Percentiles rank a stretch among this genome's conserved stretches.
Evolutionary conservation across 345 rosid species (phyloP).

Genomic region (Noccaea bulbosa): DNA sequence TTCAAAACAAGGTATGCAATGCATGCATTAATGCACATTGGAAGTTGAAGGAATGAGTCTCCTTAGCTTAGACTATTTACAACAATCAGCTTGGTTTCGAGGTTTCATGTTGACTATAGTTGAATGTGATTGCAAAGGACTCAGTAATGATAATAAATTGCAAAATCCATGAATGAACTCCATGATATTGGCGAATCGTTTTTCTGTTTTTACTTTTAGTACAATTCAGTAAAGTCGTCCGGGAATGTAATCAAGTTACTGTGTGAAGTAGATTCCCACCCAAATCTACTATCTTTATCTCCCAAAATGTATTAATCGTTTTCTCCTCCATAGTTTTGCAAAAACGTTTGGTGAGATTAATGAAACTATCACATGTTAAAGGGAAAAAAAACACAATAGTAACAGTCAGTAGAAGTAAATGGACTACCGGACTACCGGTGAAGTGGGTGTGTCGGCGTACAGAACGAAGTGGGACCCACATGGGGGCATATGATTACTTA

Average conservation of each 20-base stretch:
- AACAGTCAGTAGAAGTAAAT: conserved; percentile 15
- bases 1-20: background rate
- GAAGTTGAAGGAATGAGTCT: background rate
- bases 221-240: too few relatives aligned
- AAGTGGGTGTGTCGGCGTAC: conserved; percentile 47
- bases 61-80: too few relatives aligned
- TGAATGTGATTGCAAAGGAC: background rate
- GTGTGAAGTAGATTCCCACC: background rate
- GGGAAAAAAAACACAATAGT: background rate
- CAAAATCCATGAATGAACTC: background rate
- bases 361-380: background rate
- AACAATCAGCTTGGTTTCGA: conserved; percentile 2
- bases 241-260: too few relatives aligned
- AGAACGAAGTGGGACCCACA: conserved; percentile 43
- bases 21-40: background rate
- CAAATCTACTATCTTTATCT: too few relatives aligned
- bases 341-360: conserved; percentile 8
- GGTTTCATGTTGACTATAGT: background rate
- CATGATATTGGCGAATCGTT: too few relatives aligned
- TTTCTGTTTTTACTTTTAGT: too few relatives aligned
- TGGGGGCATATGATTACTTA: conserved; percentile 10
- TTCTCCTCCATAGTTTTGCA: background rate
- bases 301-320: background rate
- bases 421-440: conserved; percentile 27
- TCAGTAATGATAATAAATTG: background rate